Base-by-base conservation (phyloP, 768 basidiomycete genomes). In the Trametes sanguinea region DNA sequence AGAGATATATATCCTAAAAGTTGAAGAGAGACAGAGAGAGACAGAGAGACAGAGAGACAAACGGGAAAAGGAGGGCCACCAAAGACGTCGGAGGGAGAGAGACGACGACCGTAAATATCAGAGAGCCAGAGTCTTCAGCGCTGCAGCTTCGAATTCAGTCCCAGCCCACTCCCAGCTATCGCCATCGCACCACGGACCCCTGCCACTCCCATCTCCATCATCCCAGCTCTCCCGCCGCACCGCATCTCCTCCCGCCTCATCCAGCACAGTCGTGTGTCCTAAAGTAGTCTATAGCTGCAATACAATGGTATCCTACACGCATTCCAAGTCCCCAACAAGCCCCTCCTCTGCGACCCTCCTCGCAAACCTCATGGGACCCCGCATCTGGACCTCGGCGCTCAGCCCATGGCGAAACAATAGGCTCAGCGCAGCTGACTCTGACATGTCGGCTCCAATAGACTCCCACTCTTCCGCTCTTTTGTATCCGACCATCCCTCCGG, bases 41-140 rank as follows among this genome's bases (percentile, higher is more conserved):
- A 72, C 68, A 73, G 66, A 75, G 73, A 73, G 65, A 73, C 65
- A 72, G 65, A 65, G 67, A 70, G 67, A 65, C 66, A 70, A 61
- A 66, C 66, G 69, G 65, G 62, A 67, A 68, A 68, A 68, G 65
- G 66, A 48, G 59, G 69, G 65, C 67, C 70, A 73, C 68, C 69
- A 57, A 66, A 61, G 65, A 72, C 65, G 66, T 66, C 66, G 47
- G 67, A 66, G 69, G 57, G 67, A 66, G 69, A 69, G 66, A 70
- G 68, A 67, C 58, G 69, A 68, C 68, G 66, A 22, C 22, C 22
- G 65, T 55, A 66, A 69, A 68, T 61, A 22, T 22, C 22, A 22
- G 22, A 22, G 22, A 22, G 22, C 22, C 22, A 22, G 22, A 22
- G 22, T 22, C 22, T 22, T 22, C 22, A 22, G 22, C 22, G 22